Base-by-base conservation (phyloP, 2,329 filamentous ascomycete genomes). In the Colletotrichum chlorophyti region DNA sequence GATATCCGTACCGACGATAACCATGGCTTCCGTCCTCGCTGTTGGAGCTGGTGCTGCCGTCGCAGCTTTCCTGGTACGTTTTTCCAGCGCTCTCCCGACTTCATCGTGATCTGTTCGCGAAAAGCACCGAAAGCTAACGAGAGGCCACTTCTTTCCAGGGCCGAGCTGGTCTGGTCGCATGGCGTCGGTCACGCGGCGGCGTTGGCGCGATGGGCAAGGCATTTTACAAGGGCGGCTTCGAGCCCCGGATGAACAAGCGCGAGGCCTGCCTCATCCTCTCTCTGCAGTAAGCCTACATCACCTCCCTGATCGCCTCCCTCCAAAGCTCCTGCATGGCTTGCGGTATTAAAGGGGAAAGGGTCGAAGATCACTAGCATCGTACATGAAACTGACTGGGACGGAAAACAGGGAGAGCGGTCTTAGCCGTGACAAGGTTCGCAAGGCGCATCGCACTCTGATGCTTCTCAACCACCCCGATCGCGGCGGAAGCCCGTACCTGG, bases 141-240 rank as follows among this genome's bases (percentile, higher is more conserved):
- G 7, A 29, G n/a, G n/a, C n/a, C n/a, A n/a, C n/a, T n/a, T 27
- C 31, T 17, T 57, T 49, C 35, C 69, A 97, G 93, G 94, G 95
- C 65, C 91, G 95, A 71, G 94, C 95, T 60, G 94, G 93, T 68
- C 84, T 96, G 34, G 90, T 98, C 69, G 95, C 95, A 66, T 85
- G 93, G 74, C 88, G 93, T 63, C 87, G 91, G 69, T 96, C 90
- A 60, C 85, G 90, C 62, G 90, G 91, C 63, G 89, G 89, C 63
- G 82, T 91, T 43, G 90, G 90, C 65, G 88, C 90, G 31, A 79
- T 97, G 66, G 95, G 95, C 68, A 93, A 93, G 75, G 88, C 93
- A 37, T 99, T 93, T 72, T 98, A 97, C 83, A 99, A 98, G 77
- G 95, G 95, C 66, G 95, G 95, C n/a, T 99, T 99, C 72, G 95